Evolutionary conservation across 139 green algal species (phyloP), one percentile per base, ranked within the genome.

Genomic region (Coelastrella sp.): DNA sequence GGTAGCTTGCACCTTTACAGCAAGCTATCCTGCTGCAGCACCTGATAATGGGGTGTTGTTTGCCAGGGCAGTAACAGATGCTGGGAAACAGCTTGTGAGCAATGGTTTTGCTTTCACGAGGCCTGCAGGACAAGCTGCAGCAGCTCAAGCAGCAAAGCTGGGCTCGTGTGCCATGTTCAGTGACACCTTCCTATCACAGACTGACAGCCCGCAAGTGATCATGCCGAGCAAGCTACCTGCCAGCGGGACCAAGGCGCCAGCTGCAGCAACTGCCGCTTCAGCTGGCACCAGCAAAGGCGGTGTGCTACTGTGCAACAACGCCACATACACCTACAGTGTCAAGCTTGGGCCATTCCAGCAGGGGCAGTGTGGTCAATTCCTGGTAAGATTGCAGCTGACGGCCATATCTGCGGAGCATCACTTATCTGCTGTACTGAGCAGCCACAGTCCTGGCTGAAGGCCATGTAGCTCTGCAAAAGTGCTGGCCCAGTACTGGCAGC

Each of bases 161-260:
- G 85, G 85, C 16, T 20, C 73, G 14, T 89, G 85, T 11, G 85
- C 85, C 3, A 10, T 89, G 73, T 32, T 83, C n/a, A 89, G 85
- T n/a, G 85, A 89, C 60, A 89, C 73, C 3, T 89, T 89, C 73
- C 5, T 81, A 16, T 14, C 56, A 56, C 20, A 73, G 6, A 54
- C 85, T 19, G 59, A 80, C 7, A 80, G 65, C n/a, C 13, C 85
- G 3, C 8, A 5, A 3, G 19, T 89, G 73, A 20, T 89, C 19
- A 78, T 57, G n/a, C 85, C 85, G 4, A 75, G 57, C 58, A 68
- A 13, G 10, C 22, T 83, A 20, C 57, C 85, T 59, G 73, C 73
- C 8, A 66, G 71, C n/a, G 84, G 85, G 73, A 83, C 17, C n/a
- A 89, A 89, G n/a, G 85, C 85, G 17, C 85, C 85, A 13, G 85